Base-by-base conservation (phyloP, 2,329 filamentous ascomycete genomes). In the Xylaria sp. region DNA sequence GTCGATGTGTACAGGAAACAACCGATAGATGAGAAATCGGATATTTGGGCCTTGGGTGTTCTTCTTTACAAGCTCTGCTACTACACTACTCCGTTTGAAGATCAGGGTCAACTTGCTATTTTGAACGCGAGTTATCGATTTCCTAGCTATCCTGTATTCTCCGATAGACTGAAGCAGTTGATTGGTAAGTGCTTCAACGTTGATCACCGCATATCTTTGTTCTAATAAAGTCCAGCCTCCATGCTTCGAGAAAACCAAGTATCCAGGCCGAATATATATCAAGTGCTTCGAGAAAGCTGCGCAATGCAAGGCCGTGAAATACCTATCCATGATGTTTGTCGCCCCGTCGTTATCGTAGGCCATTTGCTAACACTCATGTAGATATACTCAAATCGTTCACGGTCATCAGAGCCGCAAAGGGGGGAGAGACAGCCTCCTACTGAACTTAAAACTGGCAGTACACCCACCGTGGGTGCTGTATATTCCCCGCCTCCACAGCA, bases 71-170 rank as follows among this genome's bases (percentile, higher is more conserved):
- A 99, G 84, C 85, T 99, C 68, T 99, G 96, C 83, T 99, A 98
- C 81, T 99, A 99, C 80, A 99, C 96, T 1, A 99, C 96, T 5
- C 96, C 96, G 0, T 99, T 99, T 75, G 96, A 99, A 81, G 95
- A 98, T 70, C 94, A 97, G 76, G 96, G 96, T 29, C 95, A 97
- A 81, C 92, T 98, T 83, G 96, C 96, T 13, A 99, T 99, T 70
- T 82, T 99, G 68, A 98, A 98, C 77, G 96, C 96, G 57, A 96
- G 89, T 79, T 98, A 93, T 85, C 94, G 92, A 75, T 99, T 93
- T 74, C 96, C 95, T 5, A 88, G 86, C 66, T 93, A 97, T 75
- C 96, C 96, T 31, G 83, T 87, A 20, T 99, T 99, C 77, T 97
- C 96, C 0, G 92, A 97, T 73, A 89, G 91, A 63, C 81, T 97